Evolutionary conservation across 2,329 filamentous ascomycete species (phyloP).

Genomic region (Basipetospora chlamydospora): DNA sequence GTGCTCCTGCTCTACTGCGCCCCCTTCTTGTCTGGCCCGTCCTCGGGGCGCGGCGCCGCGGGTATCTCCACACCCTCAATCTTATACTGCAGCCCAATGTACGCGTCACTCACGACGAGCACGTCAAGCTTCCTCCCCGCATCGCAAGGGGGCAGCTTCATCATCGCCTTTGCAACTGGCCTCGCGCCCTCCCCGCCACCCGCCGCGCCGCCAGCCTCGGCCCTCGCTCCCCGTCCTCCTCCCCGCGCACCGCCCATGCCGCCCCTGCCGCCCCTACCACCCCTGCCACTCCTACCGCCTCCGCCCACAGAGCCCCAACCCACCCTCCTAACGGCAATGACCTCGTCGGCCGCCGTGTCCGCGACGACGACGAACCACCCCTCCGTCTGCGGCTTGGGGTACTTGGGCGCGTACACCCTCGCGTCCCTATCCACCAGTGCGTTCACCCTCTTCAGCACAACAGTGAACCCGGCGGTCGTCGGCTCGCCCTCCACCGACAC

Average conservation of each 20-base stretch:
- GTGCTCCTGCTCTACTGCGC: too few relatives aligned
- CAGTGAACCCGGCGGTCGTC: constrained; percentile 32
- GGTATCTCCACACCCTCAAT: constrained; percentile 37
- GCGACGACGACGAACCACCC: constrained; percentile 80
- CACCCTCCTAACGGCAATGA: constrained; percentile 75
- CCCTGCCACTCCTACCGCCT: not conserved
- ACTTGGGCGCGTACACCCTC: constrained; percentile 72
- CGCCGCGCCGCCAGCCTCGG: constrained; percentile 9
- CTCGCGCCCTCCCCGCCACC: constrained; percentile 25
- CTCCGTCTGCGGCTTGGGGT: constrained; percentile 89
- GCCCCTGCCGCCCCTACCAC: not conserved
- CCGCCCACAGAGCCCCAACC: constrained; percentile 42
- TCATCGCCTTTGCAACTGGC: constrained; percentile 37
- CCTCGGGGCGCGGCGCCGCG: constrained; percentile 20
- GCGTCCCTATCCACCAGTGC: constrained; percentile 47
- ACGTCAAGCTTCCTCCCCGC: constrained; percentile 52
- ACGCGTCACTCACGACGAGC: constrained; percentile 71
- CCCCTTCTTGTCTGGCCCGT: constrained; percentile 27
- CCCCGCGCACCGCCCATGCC: constrained; percentile 7
- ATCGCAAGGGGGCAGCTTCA: constrained; percentile 42
- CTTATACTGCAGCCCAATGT: constrained; percentile 55
- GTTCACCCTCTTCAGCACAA: constrained; percentile 55
- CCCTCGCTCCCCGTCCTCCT: constrained; percentile 10
- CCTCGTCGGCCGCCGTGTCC: constrained; percentile 52
- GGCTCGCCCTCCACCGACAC: constrained; percentile 42